These are phyloP conservation scores for Aspergillus japonicus DNA, from an alignment of 2,329 filamentous ascomycete species.

Conservation along the genomic window DNA sequence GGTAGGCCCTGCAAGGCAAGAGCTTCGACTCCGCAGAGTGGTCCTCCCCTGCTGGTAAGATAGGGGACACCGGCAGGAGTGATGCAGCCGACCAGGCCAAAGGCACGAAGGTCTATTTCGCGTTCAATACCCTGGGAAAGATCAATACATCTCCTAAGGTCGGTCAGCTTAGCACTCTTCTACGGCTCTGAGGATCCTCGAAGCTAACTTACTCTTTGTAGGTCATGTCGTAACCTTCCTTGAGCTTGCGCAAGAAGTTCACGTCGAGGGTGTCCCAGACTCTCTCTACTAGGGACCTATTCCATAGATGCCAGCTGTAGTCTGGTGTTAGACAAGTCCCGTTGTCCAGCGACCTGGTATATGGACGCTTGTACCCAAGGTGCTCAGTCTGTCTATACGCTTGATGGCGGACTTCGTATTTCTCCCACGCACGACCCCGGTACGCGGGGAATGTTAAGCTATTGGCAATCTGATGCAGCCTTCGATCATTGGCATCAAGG, in stretches of 20 bases:
- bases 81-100: conserved; percentile 65
- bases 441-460: conserved; percentile 42
- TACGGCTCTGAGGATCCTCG: not conserved
- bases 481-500: conserved; percentile 54
- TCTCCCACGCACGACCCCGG: conserved; percentile 31
- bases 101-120: conserved; percentile 45
- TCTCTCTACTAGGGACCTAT: conserved; percentile 54
- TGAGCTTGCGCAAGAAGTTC: conserved; percentile 52
- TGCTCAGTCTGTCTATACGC: conserved; percentile 50
- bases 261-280: conserved; percentile 68
- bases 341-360: conserved; percentile 60
- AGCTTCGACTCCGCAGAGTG: conserved; percentile 62
- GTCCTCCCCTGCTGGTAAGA: conserved; percentile 59
- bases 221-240: conserved; percentile 55
- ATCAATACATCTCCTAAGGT: conserved; percentile 52
- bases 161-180: not conserved
- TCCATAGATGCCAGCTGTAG: conserved; percentile 54
- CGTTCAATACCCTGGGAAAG: conserved; percentile 73
- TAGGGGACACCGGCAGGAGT: conserved; percentile 65
- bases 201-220: conserved; percentile 51
- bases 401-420: conserved; percentile 60
- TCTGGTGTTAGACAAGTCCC: conserved; percentile 56
- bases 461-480: conserved; percentile 53
- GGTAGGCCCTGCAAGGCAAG: conserved; percentile 69
- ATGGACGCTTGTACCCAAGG: conserved; percentile 56